Evolutionary conservation across 2,329 filamentous ascomycete species (phyloP), one percentile per base, ranked within the genome.

Genomic region (Alternaria arborescens): DNA sequence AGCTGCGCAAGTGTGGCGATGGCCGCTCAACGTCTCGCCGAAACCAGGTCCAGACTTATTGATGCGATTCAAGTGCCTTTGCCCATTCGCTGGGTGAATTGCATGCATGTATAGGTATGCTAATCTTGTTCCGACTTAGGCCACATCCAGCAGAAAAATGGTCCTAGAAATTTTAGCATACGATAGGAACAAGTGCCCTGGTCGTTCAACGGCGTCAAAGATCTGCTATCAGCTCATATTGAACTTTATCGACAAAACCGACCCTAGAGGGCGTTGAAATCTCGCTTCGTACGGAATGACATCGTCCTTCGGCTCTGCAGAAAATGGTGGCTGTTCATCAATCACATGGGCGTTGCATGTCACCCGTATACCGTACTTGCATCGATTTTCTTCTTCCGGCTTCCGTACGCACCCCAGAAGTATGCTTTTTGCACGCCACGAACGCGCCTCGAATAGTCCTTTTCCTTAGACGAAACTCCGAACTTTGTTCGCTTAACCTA

Each of bases 1-100:
- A 53, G 55, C 60, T 66, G 52, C 52, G 50, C 58, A 58, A 55
- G 57, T 48, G 51, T 57, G 63, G 60, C 61, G 44, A 58, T 58
- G 54, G 8, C 36, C 34, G 32, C 30, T 58, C 43, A 55, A 53
- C 59, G 48, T 59, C 51, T 52, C 59, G 55, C 58, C 55, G 24
- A 51, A 59, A 47, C 50, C 50, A 26, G 55, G 40, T 60, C 30
- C 51, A 52, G 34, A 41, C 26, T 55, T 62, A 59, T 57, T 66
- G 59, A 50, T 52, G 32, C 36, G 41, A 55, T 51, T 44, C 20
- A 43, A 20, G 36, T 26, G 22, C 30, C 40, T 32, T 53, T 26
- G 46, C 51, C 32, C 43, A 59, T 61, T 65, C 56, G 60, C 51
- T 51, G 48, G 58, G 24, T 62, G 41, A 54, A 56, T 52, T 26